Conservation (phyloP, 768 basidiomycete genomes). For the Krasilnikovozyma curviuscula region DNA sequence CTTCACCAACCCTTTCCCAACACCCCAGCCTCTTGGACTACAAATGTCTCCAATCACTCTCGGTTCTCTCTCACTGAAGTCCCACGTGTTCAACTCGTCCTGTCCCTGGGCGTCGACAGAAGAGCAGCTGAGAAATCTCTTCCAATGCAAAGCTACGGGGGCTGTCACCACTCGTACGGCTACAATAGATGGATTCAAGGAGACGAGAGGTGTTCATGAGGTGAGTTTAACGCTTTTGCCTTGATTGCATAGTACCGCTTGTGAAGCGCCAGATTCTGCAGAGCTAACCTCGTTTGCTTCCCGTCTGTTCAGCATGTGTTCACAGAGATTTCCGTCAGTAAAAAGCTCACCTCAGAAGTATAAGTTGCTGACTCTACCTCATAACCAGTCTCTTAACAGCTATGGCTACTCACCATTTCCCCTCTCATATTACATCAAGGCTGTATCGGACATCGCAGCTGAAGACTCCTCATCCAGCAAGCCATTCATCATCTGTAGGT, state of each 20-base stretch:
- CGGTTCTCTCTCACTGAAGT: background rate
- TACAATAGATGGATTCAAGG: conserved; percentile 49
- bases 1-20: conserved; percentile 14
- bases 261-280: no score
- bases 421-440: conserved; percentile 43
- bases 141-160: conserved; percentile 46
- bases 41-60: background rate
- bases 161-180: conserved; percentile 66
- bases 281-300: no score
- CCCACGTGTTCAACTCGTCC: conserved; percentile 52
- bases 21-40: background rate
- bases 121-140: conserved; percentile 44
- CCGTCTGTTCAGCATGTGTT: no score
- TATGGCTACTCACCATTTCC: conserved; percentile 75
- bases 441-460: conserved; percentile 38
- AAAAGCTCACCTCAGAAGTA: no score
- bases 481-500: conserved; percentile 47
- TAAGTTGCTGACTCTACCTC: no score
- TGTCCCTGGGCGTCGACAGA: conserved; percentile 62
- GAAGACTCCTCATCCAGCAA: conserved; percentile 28
- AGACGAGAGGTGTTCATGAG: conserved; percentile 39
- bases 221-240: conserved; percentile 36
- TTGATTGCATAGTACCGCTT: no score
- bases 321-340: no score
- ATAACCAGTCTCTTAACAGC: conserved; percentile 36